phyloP scores from a whole-genome alignment of 1,284 basidiomycete genomes.

The Mycocalia duriaeana region DNA sequence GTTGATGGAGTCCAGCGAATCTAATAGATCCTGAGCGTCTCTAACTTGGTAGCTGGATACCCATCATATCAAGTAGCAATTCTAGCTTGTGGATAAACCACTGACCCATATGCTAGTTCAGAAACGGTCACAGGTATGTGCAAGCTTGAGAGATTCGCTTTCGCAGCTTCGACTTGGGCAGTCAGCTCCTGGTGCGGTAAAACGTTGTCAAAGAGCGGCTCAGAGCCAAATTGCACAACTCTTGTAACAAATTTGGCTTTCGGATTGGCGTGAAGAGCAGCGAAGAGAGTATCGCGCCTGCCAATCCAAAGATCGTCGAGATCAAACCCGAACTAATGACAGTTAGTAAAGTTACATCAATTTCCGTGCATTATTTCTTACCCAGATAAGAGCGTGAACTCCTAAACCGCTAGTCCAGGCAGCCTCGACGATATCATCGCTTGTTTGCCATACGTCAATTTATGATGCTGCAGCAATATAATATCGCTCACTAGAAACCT shows the following conservation, averaged over 20 bases:
- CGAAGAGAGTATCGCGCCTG: slow-evolving; percentile 50
- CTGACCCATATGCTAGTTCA: slow-evolving; percentile 30
- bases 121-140: slow-evolving; percentile 56
- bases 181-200: slow-evolving; percentile 46
- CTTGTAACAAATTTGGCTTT: slow-evolving; percentile 66
- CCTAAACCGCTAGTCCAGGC: slow-evolving; percentile 58
- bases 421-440: slow-evolving; percentile 58
- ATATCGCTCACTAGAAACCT: slow-evolving; percentile 49
- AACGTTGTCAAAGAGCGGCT: slow-evolving; percentile 58
- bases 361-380: slow-evolving; percentile 18
- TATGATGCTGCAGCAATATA: slow-evolving; percentile 4
- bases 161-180: slow-evolving; percentile 41
- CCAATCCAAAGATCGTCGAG: slow-evolving; percentile 49
- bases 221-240: slow-evolving; percentile 63
- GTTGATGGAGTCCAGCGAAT: slow-evolving; percentile 57
- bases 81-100: neutral
- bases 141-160: slow-evolving; percentile 40
- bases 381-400: slow-evolving; percentile 65
- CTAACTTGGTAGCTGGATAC: slow-evolving; percentile 47
- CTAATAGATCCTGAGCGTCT: slow-evolving; percentile 50
- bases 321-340: slow-evolving; percentile 56
- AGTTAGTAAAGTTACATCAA: neutral
- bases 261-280: slow-evolving; percentile 55
- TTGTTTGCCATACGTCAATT: slow-evolving; percentile 17
- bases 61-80: slow-evolving; percentile 30